phyloP scores from a whole-genome alignment of 306 rosid genomes.

The Acacia acuminata region DNA sequence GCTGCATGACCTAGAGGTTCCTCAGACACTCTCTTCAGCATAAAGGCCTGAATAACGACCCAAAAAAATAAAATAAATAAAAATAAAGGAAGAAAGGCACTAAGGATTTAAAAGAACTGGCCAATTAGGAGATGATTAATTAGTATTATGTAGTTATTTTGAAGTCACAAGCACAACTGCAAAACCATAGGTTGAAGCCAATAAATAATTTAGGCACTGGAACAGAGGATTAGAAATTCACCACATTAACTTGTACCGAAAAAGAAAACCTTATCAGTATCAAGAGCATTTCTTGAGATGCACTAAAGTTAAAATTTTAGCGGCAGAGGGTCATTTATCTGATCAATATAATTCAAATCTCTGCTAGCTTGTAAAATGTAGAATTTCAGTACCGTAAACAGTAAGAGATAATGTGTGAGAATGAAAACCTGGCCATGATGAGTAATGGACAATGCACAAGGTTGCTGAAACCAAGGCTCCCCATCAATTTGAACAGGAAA shows the following conservation, averaged over 20 bases:
- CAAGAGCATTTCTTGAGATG: constrained; percentile 16
- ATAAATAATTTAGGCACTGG: background rate
- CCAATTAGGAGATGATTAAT: constrained; percentile 3
- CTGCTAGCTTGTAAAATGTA: constrained; percentile 4
- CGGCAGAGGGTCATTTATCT: background rate
- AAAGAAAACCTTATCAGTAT: background rate
- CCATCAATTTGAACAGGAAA: constrained; percentile 98
- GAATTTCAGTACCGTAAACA: constrained; percentile 24
- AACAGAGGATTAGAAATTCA: constrained; percentile 14
- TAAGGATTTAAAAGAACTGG: constrained; percentile 7
- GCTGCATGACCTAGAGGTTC: constrained; percentile 99
- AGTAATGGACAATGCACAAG: constrained; percentile 72
- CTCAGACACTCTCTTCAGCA: constrained; percentile 89
- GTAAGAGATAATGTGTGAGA: constrained; percentile 20
- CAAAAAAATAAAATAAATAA: background rate
- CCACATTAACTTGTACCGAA: background rate
- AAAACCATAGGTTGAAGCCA: background rate
- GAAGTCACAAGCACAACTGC: background rate
- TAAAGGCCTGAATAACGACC: constrained; percentile 76
- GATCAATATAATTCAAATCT: constrained; percentile 6
- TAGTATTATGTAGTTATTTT: background rate
- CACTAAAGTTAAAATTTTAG: constrained; percentile 14
- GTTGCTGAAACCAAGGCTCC: constrained; percentile 92
- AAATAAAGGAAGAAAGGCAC: background rate
- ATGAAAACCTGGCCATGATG: constrained; percentile 93